Conservation (phyloP, 208 protist genomes). For the Zelonia costaricensis region DNA sequence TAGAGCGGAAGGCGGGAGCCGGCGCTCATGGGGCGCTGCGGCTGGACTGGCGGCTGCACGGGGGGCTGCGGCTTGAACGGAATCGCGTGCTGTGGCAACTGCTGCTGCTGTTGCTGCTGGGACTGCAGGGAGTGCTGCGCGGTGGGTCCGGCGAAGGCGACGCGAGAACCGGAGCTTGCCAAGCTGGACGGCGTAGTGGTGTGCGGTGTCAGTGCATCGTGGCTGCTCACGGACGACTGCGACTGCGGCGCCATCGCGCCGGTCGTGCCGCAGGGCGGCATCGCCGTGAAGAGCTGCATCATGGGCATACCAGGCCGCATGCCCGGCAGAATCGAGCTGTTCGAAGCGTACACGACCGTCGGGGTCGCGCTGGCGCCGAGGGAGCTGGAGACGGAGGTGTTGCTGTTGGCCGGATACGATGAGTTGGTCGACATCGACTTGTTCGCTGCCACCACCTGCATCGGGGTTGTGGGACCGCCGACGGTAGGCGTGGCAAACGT, state of each 20-base stretch:
- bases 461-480: not conserved
- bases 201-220: constrained; percentile 14
- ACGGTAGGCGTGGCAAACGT: constrained; percentile 14
- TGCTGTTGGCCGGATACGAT: constrained; percentile 10
- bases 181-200: constrained; percentile 15
- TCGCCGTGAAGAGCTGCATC: constrained; percentile 17
- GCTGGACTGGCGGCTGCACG: constrained; percentile 6
- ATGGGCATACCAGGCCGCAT: constrained; percentile 17
- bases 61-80: constrained; percentile 6
- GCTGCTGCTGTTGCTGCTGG: constrained; percentile 2
- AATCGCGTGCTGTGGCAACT: not conserved
- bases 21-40: constrained; percentile 3
- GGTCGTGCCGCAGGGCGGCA: not conserved
- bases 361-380: constrained; percentile 10
- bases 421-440: constrained; percentile 1
- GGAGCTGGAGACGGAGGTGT: constrained; percentile 18
- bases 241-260: constrained; percentile 21
- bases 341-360: constrained; percentile 16
- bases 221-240: constrained; percentile 17
- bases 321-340: constrained; percentile 12
- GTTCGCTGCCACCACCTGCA: not conserved
- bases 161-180: constrained; percentile 9
- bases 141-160: constrained; percentile 7
- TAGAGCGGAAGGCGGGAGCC: constrained; percentile 10
- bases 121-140: constrained; percentile 2